Conservation (phyloP, 495 filamentous ascomycete genomes). For the Tuber calosporum region DNA sequence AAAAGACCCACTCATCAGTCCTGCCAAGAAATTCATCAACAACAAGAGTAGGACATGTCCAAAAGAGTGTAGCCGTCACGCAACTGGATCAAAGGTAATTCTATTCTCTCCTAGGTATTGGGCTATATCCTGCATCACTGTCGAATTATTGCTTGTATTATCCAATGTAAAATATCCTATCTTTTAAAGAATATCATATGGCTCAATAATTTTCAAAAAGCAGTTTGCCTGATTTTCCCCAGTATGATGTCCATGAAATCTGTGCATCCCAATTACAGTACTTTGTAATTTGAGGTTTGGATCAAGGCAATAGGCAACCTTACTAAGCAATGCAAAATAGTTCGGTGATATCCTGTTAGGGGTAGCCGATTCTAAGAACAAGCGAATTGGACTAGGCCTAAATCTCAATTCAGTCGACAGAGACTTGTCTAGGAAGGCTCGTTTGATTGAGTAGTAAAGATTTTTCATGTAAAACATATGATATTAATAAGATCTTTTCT, state of each 20-base stretch:
- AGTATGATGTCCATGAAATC: constrained; percentile 9
- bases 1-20: too few species aligned
- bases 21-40: constrained; percentile 27
- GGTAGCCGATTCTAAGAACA: too few species aligned
- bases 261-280: background rate
- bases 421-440: too few species aligned
- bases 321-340: background rate
- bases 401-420: too few species aligned
- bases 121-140: constrained; percentile 5
- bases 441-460: too few species aligned
- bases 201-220: constrained; percentile 14
- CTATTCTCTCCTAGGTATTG: background rate
- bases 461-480: too few species aligned
- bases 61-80: constrained; percentile 13
- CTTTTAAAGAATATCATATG: constrained; percentile 17
- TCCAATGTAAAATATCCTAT: constrained; percentile 31
- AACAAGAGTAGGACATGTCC: constrained; percentile 28
- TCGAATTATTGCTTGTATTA: constrained; percentile 30
- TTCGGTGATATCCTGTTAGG: constrained; percentile 4
- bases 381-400: too few species aligned
- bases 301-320: constrained; percentile 9
- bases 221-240: constrained; percentile 14
- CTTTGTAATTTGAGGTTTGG: background rate
- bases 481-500: too few species aligned
- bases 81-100: constrained; percentile 19